Evolutionary conservation across 306 rosid genomes (phyloP), one percentile per base, ranked within the genome.

Genomic region (Trifolium dubium): DNA sequence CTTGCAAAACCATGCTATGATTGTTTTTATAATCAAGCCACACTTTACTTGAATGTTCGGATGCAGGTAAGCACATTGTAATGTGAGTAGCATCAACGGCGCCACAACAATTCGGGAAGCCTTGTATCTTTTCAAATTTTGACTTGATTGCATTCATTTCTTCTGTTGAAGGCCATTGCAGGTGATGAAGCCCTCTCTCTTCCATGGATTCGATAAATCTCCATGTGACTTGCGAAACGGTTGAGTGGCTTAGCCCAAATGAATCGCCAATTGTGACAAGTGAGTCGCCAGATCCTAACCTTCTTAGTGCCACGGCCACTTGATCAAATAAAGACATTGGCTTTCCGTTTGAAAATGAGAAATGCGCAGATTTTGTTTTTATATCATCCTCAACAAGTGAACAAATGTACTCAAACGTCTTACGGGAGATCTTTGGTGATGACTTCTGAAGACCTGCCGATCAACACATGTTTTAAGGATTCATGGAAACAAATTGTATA

Each of bases 1-100:
- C 94, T 64, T 93, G 98, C 91, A 93, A 75, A 67, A 93, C 88
- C 98, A 93, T 89, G 86, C 96, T 91, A 56, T 91, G 89, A 47
- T 89, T 91, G 73, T 89, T 87, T 75, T 88, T 85, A 10, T 71
- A 84, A 77, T 93, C 97, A 28, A 89, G 92, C 98, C 98, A 93
- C 12, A 84, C 83, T 39, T 88, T 73, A 41, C 86, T 86, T 1
- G 83, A 41, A 14, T 88, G 82, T 51, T 91, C 96, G 1, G 91
- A 78, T 30, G 89, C 80, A 70, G 97, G 88, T 77, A 89, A 75
- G 78, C 94, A 89, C 92, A 91, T 81, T 65, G 75, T 87, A 72
- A 93, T 86, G 79, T 87, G 96, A 43, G 96, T 91, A 3, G 81
- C 74, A 75, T 91, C 97, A 14, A 93, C 74, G 30, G 80, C 88